Evolutionary conservation across 208 protist genomes (phyloP), one percentile per base, ranked within the genome.

Genomic region (Porcisia deanei): DNA sequence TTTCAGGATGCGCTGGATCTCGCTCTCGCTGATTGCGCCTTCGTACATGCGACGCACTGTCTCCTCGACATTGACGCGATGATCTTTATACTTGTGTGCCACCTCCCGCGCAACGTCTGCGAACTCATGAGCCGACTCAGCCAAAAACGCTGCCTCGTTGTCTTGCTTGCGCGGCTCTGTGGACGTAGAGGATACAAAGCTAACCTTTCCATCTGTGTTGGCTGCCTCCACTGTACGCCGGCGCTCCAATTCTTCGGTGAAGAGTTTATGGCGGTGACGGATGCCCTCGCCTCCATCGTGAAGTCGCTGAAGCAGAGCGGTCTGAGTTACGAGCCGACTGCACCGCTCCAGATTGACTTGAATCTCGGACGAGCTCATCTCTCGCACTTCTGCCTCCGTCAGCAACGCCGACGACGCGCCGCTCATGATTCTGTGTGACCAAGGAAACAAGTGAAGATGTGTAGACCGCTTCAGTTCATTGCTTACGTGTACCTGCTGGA

Each of bases 41-140:
- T 84, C 88, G 79, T 94, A 96, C 79, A 88, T 93, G 43, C 81
- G 71, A 8, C 90, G 90, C 60, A 94, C 88, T 66, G 84, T 91
- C 67, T 55, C 81, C 77, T 94, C 92, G 16, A 96, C 90, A 20
- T 82, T 77, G 2, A 94, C 83, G 34, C 84, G 83, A n/a, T 72
- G 57, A 61, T 92, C 65, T 45, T 75, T 78, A 79, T 96, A 82
- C 71, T 92, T 90, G 20, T 92, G 87, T 4, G 47, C 79, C 18
- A 76, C 66, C 37, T 73, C 49, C 14, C 54, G 63, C 53, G 76
- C 65, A 20, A 65, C 82, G 30, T 76, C 61, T 2, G 55, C 39
- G 5, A 57, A 2, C 3, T 41, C 10, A 8, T 22, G 34, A 5
- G 30, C 57, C 16, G 61, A 55, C 55, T 77, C 70, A 0, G 53